Evolutionary conservation across 177 flowering plant genomes (phyloP), one percentile per base, ranked within the genome.

Genomic region (Vitis hybrid): DNA sequence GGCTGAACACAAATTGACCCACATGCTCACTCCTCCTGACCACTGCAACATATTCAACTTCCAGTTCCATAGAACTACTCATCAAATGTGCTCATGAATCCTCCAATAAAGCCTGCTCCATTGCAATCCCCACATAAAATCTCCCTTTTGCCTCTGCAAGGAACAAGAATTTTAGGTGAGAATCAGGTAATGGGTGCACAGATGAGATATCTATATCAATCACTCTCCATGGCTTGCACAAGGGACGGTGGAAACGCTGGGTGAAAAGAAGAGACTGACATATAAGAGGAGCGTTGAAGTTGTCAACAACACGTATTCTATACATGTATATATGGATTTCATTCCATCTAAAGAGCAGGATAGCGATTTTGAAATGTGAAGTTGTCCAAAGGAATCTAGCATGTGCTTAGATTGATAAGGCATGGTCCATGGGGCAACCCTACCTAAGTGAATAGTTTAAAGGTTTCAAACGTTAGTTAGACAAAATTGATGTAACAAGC

Each of bases 21-120:
- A 39, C 48, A 39, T 39, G 48, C 48, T 39, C 48, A 39, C 2
- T 39, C 48, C 48, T 6, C 7, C 48, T 39, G 48, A 1, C 48
- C 48, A 39, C 48, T 39, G 0, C 48, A 39, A 39, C 48, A 39
- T 39, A 39, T 39, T 39, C 7, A 39, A 39, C 48, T 7, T 39
- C 48, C 48, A 39, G 48, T 39, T 39, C 48, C 48, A 39, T 39
- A 39, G 7, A 39, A 39, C 48, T 39, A 39, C 9, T 39, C 48
- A 39, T 39, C 48, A 3, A 21, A 51, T 1, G 91, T 81, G 88
- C 94, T 91, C 98, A 94, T 88, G 78, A 92, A 91, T 66, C 99
- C 99, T 64, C 99, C 99, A 32, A 83, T 1, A 60, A 92, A 94
- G 45, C 99, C 99, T 76, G 99, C 97, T 73, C 99, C 99, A 78